Evolutionary conservation across 345 rosid genomes (phyloP), one percentile per base, ranked within the genome.

Genomic region (Atalantia buxifolia): DNA sequence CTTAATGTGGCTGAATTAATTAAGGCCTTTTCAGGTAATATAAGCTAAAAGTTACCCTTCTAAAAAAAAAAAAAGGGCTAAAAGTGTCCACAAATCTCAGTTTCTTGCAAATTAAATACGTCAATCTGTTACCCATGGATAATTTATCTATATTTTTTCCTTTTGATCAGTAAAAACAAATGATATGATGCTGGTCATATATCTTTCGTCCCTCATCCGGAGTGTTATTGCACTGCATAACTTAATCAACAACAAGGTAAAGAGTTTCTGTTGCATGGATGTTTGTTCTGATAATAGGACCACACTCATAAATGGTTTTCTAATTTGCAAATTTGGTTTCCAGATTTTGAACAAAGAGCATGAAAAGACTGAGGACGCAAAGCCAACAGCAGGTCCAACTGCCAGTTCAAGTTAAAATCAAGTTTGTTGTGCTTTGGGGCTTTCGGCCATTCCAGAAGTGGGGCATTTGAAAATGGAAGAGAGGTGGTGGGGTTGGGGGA

Each of bases 231-330:
- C 99, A 0, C 93, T 95, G 55, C 98, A 95, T 83, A 93, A 92
- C 88, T 88, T 92, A 95, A 95, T 95, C 86, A 93, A 89, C 84
- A 91, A 95, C 86, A 95, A 95, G 96, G 99, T 93, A 48, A 70
- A 79, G 67, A 28, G 1, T 80, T 61, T 56, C 19, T 13, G 8
- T 30, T 21, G 19, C 30, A n/a, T 40, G 14, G 71, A 14, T 74
- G 25, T 12, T 28, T 38, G n/a, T 24, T 30, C 40, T 57, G 4
- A 55, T 53, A 76, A 66, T 60, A 68, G 62, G 48, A 22, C 53
- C 18, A 21, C 31, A 6, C 7, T 64, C 24, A 75, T 40, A 36
- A 55, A 40, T 55, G 21, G 24, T 31, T 73, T 36, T 74, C 69
- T 22, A 36, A 55, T 71, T 65, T 42, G 24, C 61, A 35, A 64